Percentiles rank a stretch among this genome's conserved stretches.
phyloP scores from a whole-genome alignment of 1,284 basidiomycete species.

The Malassezia sp. region DNA sequence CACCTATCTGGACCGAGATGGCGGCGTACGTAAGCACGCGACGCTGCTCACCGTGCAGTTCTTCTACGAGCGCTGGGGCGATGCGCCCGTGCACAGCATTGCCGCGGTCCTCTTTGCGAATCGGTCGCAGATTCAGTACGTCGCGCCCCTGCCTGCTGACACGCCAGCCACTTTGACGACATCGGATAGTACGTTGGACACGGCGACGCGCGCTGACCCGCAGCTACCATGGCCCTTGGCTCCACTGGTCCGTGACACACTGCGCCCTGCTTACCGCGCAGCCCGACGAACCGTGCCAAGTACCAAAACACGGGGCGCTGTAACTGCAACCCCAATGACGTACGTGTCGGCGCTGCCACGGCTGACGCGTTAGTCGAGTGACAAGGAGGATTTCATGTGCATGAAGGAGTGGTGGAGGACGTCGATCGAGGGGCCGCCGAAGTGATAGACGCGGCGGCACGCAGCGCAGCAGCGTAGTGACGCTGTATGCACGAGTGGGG shows the following conservation, averaged over 20 bases:
- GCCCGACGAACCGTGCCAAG: constrained; percentile 27
- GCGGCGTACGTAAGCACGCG: constrained; percentile 52
- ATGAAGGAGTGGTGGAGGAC: constrained; percentile 32
- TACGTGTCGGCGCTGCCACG: constrained; percentile 3
- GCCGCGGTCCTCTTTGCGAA: constrained; percentile 36
- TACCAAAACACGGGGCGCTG: constrained; percentile 38
- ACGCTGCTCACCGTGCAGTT: constrained; percentile 16
- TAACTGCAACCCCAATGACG: constrained; percentile 32
- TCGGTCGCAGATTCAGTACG: constrained; percentile 27
- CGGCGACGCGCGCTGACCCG: too few species aligned
- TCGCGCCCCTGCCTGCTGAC: constrained; percentile 1
- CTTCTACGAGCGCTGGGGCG: constrained; percentile 60
- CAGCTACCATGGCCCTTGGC: constrained; percentile 32
- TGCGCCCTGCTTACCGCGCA: too few species aligned
- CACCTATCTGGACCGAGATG: constrained; percentile 61
- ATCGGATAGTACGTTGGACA: too few species aligned
- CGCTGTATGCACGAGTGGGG: too few species aligned
- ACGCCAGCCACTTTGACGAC: constrained; percentile 37
- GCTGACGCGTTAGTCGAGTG: constrained; percentile 24
- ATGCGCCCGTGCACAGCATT: constrained; percentile 55
- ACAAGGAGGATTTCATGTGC: constrained; percentile 31
- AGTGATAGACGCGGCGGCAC: too few species aligned
- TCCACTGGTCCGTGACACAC: too few species aligned
- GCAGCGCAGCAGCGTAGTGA: too few species aligned
- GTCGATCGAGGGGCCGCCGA: constrained; percentile 23